Evolutionary conservation across 83 land plant genomes (phyloP), one percentile per base, ranked within the genome.

Genomic region (Diphasiastrum complanatum): DNA sequence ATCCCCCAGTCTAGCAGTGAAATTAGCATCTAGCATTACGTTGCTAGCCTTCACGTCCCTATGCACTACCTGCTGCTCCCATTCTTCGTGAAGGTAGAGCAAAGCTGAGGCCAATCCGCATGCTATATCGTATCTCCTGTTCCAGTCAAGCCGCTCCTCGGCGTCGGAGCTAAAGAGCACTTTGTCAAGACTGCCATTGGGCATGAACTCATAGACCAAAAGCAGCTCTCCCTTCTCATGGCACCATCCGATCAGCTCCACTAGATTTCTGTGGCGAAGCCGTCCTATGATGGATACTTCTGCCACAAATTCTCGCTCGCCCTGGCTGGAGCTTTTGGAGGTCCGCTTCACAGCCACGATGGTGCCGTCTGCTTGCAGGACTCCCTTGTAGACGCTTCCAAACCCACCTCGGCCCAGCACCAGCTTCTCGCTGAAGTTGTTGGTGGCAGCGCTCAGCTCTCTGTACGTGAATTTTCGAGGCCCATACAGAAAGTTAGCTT

Each of bases 41-140:
- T 84, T 84, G 70, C 75, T 73, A 0, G 79, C 52, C 51, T 84
- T 84, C 18, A 84, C 55, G 49, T 84, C 82, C 0, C 82, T 37
- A 43, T 84, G 88, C 11, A 84, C 67, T 36, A 84, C 74, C 48
- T 61, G 55, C 33, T 61, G 55, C n/a, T 72, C 69, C 29, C 74
- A 66, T 8, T 72, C 84, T 1, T 69, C 45, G 26, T 84, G 84
- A 1, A 84, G 74, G 48, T 84, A 84, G 11, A 62, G 59, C 34
- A 84, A 35, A 18, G 79, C 75, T 8, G 72, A 52, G 20, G 81
- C 79, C 29, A 80, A 53, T 1, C 80, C 87, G 14, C 29, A 32
- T 0, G 78, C 67, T 14, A 83, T 67, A 28, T 45, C 63, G 35
- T 43, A 61, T 61, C 81, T 33, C 32, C 60, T 40, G 32, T 56